These are phyloP conservation scores for Durusdinium trenchii DNA, from an alignment of 73 alveolate species.

Conservation along the genomic window DNA sequence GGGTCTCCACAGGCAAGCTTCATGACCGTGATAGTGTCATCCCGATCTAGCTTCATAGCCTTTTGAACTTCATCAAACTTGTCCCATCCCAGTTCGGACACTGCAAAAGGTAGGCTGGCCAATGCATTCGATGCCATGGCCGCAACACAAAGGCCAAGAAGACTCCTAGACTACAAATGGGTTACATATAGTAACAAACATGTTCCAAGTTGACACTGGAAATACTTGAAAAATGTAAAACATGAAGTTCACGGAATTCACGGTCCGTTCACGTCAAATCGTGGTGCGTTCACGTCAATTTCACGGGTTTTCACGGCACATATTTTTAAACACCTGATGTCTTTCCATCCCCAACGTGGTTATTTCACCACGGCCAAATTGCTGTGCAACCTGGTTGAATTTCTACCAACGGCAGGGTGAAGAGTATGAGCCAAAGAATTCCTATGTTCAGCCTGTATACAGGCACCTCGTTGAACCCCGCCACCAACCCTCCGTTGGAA, in stretches of 20 bases:
- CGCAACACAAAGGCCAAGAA: neutral
- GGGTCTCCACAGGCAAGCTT: conserved; percentile 14
- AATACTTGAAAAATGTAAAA: neutral
- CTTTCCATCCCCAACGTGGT: neutral
- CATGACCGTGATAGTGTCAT: conserved; percentile 19
- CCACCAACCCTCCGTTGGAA: neutral
- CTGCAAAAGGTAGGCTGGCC: neutral
- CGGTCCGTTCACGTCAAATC: conserved; percentile 52
- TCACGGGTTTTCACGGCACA: conserved; percentile 24
- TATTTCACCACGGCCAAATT: neutral
- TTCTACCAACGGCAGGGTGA: conserved; percentile 10
- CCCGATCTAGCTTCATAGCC: neutral
- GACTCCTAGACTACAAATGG: neutral
- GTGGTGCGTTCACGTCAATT: conserved; percentile 15
- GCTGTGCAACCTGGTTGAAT: neutral
- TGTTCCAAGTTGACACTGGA: neutral
- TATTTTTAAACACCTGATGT: neutral
- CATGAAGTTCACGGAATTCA: conserved; percentile 23
- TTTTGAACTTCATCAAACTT: neutral
- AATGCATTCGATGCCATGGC: neutral
- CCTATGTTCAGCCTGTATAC: neutral
- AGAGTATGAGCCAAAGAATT: neutral
- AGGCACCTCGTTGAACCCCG: neutral
- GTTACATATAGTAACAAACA: neutral
- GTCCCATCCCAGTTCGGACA: neutral